Evolutionary conservation across 2,329 filamentous ascomycete genomes (phyloP).

Genomic region (Thyridium curvatum): DNA sequence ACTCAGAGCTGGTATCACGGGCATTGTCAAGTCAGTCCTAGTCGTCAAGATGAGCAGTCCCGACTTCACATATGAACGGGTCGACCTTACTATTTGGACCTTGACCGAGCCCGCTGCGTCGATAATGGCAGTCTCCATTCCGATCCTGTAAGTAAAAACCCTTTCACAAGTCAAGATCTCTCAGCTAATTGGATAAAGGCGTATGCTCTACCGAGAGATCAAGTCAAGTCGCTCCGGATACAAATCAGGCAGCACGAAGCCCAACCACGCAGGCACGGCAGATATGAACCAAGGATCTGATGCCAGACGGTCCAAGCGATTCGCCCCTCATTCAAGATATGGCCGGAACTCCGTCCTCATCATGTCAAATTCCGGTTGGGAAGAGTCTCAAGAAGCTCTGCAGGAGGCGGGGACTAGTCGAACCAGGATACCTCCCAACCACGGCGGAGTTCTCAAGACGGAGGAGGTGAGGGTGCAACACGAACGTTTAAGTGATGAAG

Average conservation of each 20-base stretch:
- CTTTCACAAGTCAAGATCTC: too few relatives aligned
- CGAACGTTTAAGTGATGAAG: constrained; percentile 9
- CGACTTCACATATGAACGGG: constrained; percentile 25
- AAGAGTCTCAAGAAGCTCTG: constrained; percentile 24
- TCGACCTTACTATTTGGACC: constrained; percentile 28
- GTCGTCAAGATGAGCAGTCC: constrained; percentile 22
- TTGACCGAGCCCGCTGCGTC: constrained; percentile 25
- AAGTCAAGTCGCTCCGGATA: constrained; percentile 18
- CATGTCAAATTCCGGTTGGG: constrained; percentile 21
- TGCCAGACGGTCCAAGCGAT: constrained; percentile 10
- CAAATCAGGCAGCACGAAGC: constrained; percentile 6
- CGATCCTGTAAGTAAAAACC: constrained; percentile 19
- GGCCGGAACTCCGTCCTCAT: constrained; percentile 22
- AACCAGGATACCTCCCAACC: constrained; percentile 3
- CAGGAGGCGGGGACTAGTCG: constrained; percentile 12
- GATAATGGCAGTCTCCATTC: constrained; percentile 27
- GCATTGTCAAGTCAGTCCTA: constrained; percentile 25
- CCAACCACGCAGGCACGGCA: too few relatives aligned
- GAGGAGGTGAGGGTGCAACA: constrained; percentile 19
- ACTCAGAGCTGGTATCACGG: constrained; percentile 21
- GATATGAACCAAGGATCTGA: constrained; percentile 2
- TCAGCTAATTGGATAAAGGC: constrained; percentile 11
- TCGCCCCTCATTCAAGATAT: constrained; percentile 13
- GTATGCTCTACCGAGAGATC: constrained; percentile 26
- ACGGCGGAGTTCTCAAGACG: constrained; percentile 19